Base-by-base conservation (phyloP, 2,329 filamentous ascomycete genomes). In the Microcyclosporella mali region DNA sequence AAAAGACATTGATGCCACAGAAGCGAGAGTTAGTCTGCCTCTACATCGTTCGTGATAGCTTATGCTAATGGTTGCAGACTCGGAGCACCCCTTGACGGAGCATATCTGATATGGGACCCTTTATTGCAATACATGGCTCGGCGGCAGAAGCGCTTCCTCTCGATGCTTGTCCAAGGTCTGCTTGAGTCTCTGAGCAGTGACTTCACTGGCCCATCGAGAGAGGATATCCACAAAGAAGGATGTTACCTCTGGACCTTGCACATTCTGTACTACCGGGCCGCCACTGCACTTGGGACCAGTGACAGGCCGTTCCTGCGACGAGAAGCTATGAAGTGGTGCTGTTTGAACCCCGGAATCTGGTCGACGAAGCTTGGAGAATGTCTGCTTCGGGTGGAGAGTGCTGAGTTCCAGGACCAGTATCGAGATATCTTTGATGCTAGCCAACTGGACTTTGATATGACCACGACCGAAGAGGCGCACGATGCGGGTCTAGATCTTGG, bases 211-310 rank as follows among this genome's bases (percentile, higher is more conserved):
- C 49, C 32, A 41, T 56, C 44, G 18, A 46, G 25, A 53, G 60
- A 19, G 34, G 52, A 58, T 35, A 47, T 52, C 11, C 46, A 52
- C 6, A 57, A 57, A 28, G 70, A 77, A 57, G 70, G 65, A 2
- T 40, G 71, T 25, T 71, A 65, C 47, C 57, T 67, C 27, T 79
- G 75, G 75, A 51, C 75, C 18, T 51, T 67, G 7, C 71, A 76
- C 52, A 61, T 78, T 8, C 51, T 74, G 18, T 58, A 58, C 4
- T 38, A 58, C 3, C 53, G 57, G 2, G 6, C 9, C 21, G 9
- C 50, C 50, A 21, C 48, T 58, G 27, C 54, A 58, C 25, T 36
- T 25, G 9, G 21, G 29, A 40, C 32, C 3, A 33, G 33, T 10
- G 49, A 55, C 16, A 37, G 30, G 28, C 29, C 21, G 21, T 9